Evolutionary conservation across 75 land plant genomes (phyloP).

Genomic region (Sequoia sempervirens): DNA sequence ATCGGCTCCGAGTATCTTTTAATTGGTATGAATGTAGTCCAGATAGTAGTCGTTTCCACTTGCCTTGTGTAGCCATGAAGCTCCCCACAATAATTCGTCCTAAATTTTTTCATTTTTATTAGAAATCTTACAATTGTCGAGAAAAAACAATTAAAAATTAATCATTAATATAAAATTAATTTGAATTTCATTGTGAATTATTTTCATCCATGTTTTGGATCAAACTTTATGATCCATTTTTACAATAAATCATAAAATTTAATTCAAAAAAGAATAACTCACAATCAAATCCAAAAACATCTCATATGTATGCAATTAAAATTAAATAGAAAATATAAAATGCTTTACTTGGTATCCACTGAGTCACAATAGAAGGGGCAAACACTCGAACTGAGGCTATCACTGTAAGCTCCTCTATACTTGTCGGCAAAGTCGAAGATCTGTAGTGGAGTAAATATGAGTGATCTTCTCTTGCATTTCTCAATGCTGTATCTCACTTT

Average conservation of each 20-base stretch:
- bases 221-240: too few relatives aligned
- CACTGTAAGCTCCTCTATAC: slow-evolving; percentile 74
- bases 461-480: neutral
- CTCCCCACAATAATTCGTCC: slow-evolving; percentile 96
- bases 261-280: too few relatives aligned
- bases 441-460: slow-evolving; percentile 27
- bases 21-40: slow-evolving; percentile 60
- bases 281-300: too few relatives aligned
- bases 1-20: slow-evolving; percentile 47
- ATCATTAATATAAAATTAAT: too few relatives aligned
- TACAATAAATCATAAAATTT: too few relatives aligned
- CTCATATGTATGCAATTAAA: too few relatives aligned
- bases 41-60: slow-evolving; percentile 34
- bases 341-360: slow-evolving; percentile 68
- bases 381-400: slow-evolving; percentile 51
- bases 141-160: neutral
- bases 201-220: too few relatives aligned
- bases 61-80: slow-evolving; percentile 81
- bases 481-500: too few relatives aligned
- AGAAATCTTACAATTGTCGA: neutral
- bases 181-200: too few relatives aligned
- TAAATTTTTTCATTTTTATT: slow-evolving; percentile 7
- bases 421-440: slow-evolving; percentile 78
- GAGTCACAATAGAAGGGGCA: slow-evolving; percentile 88
- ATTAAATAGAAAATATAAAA: neutral